Evolutionary conservation across 495 filamentous ascomycete genomes (phyloP).

Genomic region (Penicillium soppii): DNA sequence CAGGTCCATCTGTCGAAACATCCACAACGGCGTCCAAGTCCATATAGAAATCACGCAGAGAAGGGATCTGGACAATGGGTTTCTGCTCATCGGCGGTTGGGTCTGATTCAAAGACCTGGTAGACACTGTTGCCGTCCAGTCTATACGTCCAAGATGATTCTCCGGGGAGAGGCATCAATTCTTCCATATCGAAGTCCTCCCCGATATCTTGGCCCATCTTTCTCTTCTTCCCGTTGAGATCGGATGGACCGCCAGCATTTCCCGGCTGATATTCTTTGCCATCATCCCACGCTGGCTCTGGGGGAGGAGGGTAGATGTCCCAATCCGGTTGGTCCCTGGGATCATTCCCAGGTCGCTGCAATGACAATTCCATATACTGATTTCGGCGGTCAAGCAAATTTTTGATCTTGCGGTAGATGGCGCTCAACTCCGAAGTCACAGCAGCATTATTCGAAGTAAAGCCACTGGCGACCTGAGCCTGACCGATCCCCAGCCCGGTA

Average conservation of each 20-base stretch:
- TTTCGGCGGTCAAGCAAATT: constrained; percentile 79
- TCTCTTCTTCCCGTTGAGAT: constrained; percentile 51
- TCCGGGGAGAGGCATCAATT: constrained; percentile 68
- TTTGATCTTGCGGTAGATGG: constrained; percentile 85
- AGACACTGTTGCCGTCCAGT: constrained; percentile 81
- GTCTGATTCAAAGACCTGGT: constrained; percentile 76
- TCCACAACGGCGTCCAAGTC: constrained; percentile 85
- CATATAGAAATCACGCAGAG: constrained; percentile 89
- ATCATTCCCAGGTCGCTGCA: constrained; percentile 77
- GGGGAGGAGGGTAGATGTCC: constrained; percentile 87
- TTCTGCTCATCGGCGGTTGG: constrained; percentile 56
- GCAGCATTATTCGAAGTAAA: constrained; percentile 62
- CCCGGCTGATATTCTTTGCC: constrained; percentile 51
- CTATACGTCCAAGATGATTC: constrained; percentile 66
- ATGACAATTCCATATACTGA: constrained; percentile 85
- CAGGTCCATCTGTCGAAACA: constrained; percentile 89
- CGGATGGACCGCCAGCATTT: constrained; percentile 17
- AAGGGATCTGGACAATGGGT: constrained; percentile 79
- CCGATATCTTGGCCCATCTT: constrained; percentile 92
- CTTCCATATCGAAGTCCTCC: constrained; percentile 81
- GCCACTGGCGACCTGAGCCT: constrained; percentile 38
- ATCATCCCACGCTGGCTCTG: constrained; percentile 85
- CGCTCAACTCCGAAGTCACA: constrained; percentile 75
- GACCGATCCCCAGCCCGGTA: constrained; percentile 49
- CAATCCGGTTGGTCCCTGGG: constrained; percentile 82